Percentiles rank a stretch among this genome's conserved stretches.
Conservation (phyloP, 2,329 filamentous ascomycete species). For the Acrocalymma vagum region DNA sequence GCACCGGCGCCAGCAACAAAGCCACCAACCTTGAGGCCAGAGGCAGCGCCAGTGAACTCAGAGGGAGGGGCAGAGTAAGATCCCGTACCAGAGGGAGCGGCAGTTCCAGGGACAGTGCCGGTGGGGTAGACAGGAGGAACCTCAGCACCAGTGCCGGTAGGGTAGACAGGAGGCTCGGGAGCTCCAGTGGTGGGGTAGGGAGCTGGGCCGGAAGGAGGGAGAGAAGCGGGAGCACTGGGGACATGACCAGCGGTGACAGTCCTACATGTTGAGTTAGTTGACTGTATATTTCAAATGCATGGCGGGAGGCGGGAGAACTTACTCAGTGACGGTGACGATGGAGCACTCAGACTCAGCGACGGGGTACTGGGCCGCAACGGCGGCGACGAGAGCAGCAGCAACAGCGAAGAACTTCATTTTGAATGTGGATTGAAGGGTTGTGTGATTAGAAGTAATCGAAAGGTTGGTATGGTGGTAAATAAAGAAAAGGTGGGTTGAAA, state of each 20-base stretch:
- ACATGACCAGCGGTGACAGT: slow-evolving; percentile 27
- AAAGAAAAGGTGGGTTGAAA: slow-evolving; percentile 21
- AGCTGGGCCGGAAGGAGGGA: slow-evolving; percentile 26
- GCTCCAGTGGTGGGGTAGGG: slow-evolving; percentile 37
- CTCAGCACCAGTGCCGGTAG: slow-evolving; percentile 36
- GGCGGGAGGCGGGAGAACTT: slow-evolving; percentile 14
- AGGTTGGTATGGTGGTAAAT: slow-evolving; percentile 13
- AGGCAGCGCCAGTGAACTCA: slow-evolving; percentile 44
- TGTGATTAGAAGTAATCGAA: slow-evolving; percentile 13
- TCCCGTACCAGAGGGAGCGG: slow-evolving; percentile 29
- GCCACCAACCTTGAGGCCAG: slow-evolving; percentile 36
- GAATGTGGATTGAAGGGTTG: slow-evolving; percentile 13
- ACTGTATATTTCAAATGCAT: background rate
- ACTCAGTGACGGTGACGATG: slow-evolving; percentile 41
- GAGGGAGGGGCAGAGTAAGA: slow-evolving; percentile 26
- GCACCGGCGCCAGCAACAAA: slow-evolving; percentile 44
- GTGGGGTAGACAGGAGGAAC: slow-evolving; percentile 15
- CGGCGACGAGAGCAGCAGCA: slow-evolving; percentile 33
- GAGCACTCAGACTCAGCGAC: slow-evolving; percentile 27
- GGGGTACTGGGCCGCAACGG: slow-evolving; percentile 31
- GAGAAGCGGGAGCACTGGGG: slow-evolving; percentile 27
- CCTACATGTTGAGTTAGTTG: slow-evolving; percentile 15
- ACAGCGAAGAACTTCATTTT: slow-evolving; percentile 44
- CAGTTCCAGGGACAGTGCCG: slow-evolving; percentile 17
- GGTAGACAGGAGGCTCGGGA: slow-evolving; percentile 16